Base-by-base conservation (phyloP, 2,329 filamentous ascomycete genomes). In the Clonostachys chloroleuca region DNA sequence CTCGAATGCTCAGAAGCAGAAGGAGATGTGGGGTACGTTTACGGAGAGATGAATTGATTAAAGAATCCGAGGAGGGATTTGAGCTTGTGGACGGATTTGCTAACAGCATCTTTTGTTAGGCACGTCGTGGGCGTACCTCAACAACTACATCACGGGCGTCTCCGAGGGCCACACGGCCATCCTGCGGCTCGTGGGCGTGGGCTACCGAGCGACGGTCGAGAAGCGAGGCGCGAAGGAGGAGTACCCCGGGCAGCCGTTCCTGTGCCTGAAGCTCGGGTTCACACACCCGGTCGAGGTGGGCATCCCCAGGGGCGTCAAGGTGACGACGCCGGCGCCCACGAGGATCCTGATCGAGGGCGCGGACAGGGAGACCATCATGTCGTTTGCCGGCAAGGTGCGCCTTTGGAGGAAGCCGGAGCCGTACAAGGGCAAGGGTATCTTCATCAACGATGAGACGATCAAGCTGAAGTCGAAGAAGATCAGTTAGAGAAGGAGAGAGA, bases 401-500 rank as follows among this genome's bases (percentile, higher is more conserved):
- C 80, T 76, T 68, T 97, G 92, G 92, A 85, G 94, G 63, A 81
- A 80, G 54, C 94, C 94, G 33, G 94, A 99, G 73, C 94, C 94
- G 54, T 99, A 99, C 72, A 99, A 99, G 82, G 94, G 94, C 56
- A 97, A 99, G 83, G 94, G 94, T 59, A 95, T 99, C 58, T 99
- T 97, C 66, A 86, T 99, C 59, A 95, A 97, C 62, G 90, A 92
- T 53, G 91, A 99, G 78, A 96, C 91, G 33, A 96, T 99, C 73
- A 95, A 87, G 79, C 69, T 99, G 69, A 99, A 99, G 85, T 87
- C 89, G 61, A 99, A 96, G 86, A 94, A 92, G 81, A 90, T 92
- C 68, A 92, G 92, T 78, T 94, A 84, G 74, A 62, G 42, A 56
- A 46, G 42, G 6, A 20, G 24, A 5, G 20, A 20, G 18, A 20